These are phyloP conservation scores for Agrocybe pediades DNA, from an alignment of 768 basidiomycete species.

Conservation along the genomic window DNA sequence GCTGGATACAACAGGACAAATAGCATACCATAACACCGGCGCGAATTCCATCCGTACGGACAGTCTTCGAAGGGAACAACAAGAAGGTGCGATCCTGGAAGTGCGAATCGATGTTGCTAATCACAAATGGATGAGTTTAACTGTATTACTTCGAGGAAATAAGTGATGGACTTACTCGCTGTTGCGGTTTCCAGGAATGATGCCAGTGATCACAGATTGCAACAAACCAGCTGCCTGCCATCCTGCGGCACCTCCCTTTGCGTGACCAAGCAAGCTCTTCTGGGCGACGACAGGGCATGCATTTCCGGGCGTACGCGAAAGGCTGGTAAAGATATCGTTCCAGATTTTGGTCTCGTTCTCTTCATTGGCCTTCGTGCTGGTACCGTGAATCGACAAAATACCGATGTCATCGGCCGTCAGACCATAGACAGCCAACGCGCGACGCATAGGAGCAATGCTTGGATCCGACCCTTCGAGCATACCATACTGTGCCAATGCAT, in stretches of 20 bases:
- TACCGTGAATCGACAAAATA: constrained; percentile 87
- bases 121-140: not conserved
- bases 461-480: constrained; percentile 92
- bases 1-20: not conserved
- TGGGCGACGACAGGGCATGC: constrained; percentile 98
- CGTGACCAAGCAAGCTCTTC: constrained; percentile 95
- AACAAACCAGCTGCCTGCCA: constrained; percentile 95
- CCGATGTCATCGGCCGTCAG: constrained; percentile 92
- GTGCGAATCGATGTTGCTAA: constrained; percentile 88
- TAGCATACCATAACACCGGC: constrained; percentile 79
- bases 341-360: constrained; percentile 97
- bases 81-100: constrained; percentile 89
- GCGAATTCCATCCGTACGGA: constrained; percentile 90
- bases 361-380: constrained; percentile 89
- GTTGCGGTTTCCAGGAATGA: constrained; percentile 94
- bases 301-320: constrained; percentile 90
- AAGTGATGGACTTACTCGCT: constrained; percentile 71
- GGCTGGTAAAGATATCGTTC: constrained; percentile 90
- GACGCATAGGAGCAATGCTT: constrained; percentile 86
- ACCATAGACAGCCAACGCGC: constrained; percentile 97
- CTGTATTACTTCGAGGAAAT: not conserved
- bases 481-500: constrained; percentile 90
- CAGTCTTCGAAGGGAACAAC: constrained; percentile 97
- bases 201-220: constrained; percentile 81
- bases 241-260: constrained; percentile 98